phyloP scores from a whole-genome alignment of 495 filamentous ascomycete genomes.

The Xylaria nigripes region DNA sequence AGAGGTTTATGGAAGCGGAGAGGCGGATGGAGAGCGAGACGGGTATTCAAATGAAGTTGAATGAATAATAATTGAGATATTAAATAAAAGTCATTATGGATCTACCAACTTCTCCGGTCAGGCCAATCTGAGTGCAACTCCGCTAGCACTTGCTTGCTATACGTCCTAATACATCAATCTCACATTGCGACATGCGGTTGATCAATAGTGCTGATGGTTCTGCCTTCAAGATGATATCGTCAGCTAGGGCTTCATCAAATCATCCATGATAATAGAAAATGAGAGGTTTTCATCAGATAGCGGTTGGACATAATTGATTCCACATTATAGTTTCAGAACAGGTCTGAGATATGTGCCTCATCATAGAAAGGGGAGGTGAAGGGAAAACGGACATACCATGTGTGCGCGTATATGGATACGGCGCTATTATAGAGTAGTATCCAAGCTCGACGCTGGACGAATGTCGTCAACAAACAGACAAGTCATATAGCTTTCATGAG shows the following conservation, averaged over 20 bases:
- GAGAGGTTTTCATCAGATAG: constrained; percentile 53
- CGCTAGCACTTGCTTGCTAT: too few relatives aligned
- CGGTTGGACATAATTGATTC: constrained; percentile 63
- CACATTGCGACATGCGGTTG: background rate
- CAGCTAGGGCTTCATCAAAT: background rate
- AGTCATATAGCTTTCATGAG: background rate
- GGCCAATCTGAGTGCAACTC: too few relatives aligned
- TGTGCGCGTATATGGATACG: background rate
- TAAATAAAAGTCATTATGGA: background rate
- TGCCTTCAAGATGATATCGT: background rate
- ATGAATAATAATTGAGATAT: background rate
- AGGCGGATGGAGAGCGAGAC: constrained; percentile 27
- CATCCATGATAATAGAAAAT: background rate
- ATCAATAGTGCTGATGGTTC: background rate
- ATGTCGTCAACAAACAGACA: background rate
- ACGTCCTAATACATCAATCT: background rate
- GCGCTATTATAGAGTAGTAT: background rate
- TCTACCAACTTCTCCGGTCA: background rate
- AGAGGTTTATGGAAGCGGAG: too few relatives aligned
- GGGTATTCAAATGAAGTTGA: constrained; percentile 4
- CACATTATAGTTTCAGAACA: constrained; percentile 63
- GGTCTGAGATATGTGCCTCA: constrained; percentile 68
- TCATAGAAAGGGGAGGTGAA: constrained; percentile 39
- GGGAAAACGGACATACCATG: constrained; percentile 27
- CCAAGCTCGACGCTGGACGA: background rate